Conservation (phyloP, 2,329 filamentous ascomycete genomes). For the Dactylellina cionopaga region DNA sequence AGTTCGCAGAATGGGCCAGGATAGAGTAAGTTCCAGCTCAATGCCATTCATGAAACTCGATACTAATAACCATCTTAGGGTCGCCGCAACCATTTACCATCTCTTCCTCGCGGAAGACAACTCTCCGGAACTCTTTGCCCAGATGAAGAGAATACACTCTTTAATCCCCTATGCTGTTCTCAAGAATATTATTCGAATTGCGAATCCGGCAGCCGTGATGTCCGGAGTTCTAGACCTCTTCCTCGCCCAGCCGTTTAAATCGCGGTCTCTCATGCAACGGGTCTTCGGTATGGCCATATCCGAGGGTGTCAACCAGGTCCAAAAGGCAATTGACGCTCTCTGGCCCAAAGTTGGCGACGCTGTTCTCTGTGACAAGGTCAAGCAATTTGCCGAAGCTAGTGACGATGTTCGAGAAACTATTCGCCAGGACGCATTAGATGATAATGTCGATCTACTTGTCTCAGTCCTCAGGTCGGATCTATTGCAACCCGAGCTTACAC, state of each 20-base stretch:
- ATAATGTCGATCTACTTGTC: slow-evolving; percentile 85
- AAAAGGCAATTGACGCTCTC: slow-evolving; percentile 84
- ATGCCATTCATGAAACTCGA: background rate
- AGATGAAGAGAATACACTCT: slow-evolving; percentile 92
- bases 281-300: slow-evolving; percentile 92
- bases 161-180: slow-evolving; percentile 90
- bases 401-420: slow-evolving; percentile 79
- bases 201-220: slow-evolving; percentile 97
- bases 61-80: slow-evolving; percentile 60
- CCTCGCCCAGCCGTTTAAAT: slow-evolving; percentile 91
- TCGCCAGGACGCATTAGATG: slow-evolving; percentile 75
- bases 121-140: slow-evolving; percentile 92
- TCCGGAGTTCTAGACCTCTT: slow-evolving; percentile 94
- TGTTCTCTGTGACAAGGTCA: slow-evolving; percentile 81
- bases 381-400: slow-evolving; percentile 78
- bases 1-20: slow-evolving; percentile 96
- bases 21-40: slow-evolving; percentile 72
- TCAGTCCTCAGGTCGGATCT: slow-evolving; percentile 82
- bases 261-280: slow-evolving; percentile 87
- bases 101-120: slow-evolving; percentile 98
- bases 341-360: slow-evolving; percentile 81
- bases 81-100: slow-evolving; percentile 95
- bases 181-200: slow-evolving; percentile 96
- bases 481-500: slow-evolving; percentile 75
- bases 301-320: slow-evolving; percentile 86